Conservation (phyloP, 805 yeast genomes). For the Hanseniaspora meyeri region DNA sequence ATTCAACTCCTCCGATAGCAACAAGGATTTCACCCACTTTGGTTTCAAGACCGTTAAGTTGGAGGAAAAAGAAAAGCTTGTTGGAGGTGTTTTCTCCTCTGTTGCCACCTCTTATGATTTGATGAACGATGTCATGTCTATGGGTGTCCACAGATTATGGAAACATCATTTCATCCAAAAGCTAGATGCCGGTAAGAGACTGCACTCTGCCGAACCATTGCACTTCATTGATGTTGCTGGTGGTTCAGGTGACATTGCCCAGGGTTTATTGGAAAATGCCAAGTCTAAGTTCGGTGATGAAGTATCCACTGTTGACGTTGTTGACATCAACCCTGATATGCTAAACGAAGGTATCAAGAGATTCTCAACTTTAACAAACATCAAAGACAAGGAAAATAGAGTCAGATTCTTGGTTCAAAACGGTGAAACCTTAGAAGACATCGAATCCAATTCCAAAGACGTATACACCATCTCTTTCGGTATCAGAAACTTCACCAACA, state of each 20-base stretch:
- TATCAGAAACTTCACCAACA: slow-evolving; percentile 88
- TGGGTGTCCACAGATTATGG: slow-evolving; percentile 93
- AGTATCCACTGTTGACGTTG: slow-evolving; percentile 71
- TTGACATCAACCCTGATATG: slow-evolving; percentile 95
- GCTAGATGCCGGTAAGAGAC: slow-evolving; percentile 86
- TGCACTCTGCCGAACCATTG: slow-evolving; percentile 65
- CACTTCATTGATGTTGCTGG: slow-evolving; percentile 94
- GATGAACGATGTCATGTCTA: slow-evolving; percentile 96
- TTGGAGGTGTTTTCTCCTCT: slow-evolving; percentile 78
- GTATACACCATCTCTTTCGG: slow-evolving; percentile 95
- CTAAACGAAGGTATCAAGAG: slow-evolving; percentile 80
- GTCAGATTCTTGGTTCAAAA: slow-evolving; percentile 78
- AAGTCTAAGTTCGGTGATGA: slow-evolving; percentile 61
- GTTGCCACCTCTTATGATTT: slow-evolving; percentile 90
- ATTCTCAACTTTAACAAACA: slow-evolving; percentile 36
- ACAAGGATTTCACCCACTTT: slow-evolving; percentile 65
- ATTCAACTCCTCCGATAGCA: slow-evolving; percentile 1
- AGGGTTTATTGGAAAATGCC: slow-evolving; percentile 88
- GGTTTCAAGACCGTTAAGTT: slow-evolving; percentile 76
- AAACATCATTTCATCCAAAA: slow-evolving; percentile 78
- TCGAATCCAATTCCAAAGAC: slow-evolving; percentile 80
- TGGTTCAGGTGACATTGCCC: slow-evolving; percentile 97
- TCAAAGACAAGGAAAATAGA: slow-evolving; percentile 46
- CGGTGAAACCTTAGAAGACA: slow-evolving; percentile 77
- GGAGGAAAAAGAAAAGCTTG: slow-evolving; percentile 69